A percentile compares a stretch with the other conserved stretches of the same genome.
Conservation (phyloP, 2,329 filamentous ascomycete species). For the Claviceps fusiformis region DNA sequence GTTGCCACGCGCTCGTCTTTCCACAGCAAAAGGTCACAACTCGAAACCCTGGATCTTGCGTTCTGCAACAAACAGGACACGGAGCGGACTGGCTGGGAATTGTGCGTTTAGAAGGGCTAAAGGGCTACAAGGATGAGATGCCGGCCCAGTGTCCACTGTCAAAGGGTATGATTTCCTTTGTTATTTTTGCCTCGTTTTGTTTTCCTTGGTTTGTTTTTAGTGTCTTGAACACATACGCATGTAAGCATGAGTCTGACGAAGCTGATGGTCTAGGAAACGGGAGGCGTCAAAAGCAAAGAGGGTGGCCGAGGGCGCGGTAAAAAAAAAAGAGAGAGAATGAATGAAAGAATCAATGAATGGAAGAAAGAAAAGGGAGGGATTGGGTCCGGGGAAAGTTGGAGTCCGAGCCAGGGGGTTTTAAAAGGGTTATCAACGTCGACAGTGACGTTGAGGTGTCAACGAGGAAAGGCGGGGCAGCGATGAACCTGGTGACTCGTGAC, state of each 20-base stretch:
- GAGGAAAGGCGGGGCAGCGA: too few relatives aligned
- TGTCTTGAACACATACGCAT: too few relatives aligned
- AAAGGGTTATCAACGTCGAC: too few relatives aligned
- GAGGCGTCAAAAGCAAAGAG: neutral
- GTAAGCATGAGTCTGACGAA: neutral
- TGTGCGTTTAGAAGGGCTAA: too few relatives aligned
- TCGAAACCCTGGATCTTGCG: neutral
- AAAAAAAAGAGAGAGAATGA: too few relatives aligned
- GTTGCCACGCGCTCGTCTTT: neutral
- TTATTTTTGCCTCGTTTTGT: neutral
- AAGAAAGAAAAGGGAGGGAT: neutral
- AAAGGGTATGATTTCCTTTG: neutral
- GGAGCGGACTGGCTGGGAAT: neutral
- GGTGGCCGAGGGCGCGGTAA: neutral
- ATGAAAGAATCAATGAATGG: too few relatives aligned
- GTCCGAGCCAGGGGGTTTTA: neutral
- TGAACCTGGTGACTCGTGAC: neutral
- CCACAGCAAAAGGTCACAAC: neutral
- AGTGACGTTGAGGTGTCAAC: too few relatives aligned
- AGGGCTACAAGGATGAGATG: neutral
- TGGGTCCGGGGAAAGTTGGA: neutral
- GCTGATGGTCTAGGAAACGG: neutral
- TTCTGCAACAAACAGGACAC: neutral
- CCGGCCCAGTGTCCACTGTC: too few relatives aligned
- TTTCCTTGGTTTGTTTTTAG: neutral